Evolutionary conservation across 2,329 filamentous ascomycete genomes (phyloP), one percentile per base, ranked within the genome.

Genomic region (Macroventuria anomochaeta): DNA sequence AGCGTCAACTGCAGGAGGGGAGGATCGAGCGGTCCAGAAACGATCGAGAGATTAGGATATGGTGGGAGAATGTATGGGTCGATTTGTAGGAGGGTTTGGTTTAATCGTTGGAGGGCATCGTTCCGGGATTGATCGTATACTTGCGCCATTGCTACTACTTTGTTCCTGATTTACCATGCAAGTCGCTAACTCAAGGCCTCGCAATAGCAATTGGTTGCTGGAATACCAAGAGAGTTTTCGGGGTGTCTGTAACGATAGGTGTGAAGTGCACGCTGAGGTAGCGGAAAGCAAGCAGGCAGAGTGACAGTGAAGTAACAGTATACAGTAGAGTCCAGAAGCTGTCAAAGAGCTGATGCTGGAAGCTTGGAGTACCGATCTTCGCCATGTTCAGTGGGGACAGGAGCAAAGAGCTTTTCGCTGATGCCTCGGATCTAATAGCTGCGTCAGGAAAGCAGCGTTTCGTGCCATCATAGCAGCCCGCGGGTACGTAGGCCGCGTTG

Each of bases 1-100:
- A 93, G 80, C 0, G 88, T 91, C 42, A 91, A 76, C 55, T 91
- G 85, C 40, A 90, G 80, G 31, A 93, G 81, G 1, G 86, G 85
- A 53, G 88, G 87, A 59, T 90, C 82, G 36, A 84, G 81, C 2
- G 87, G 85, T 1, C 89, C 89, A 46, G 88, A 80, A 25, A 93
- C 81, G 17, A 91, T 74, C 0, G 89, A 82, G 39, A 79, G 65
- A 33, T 72, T 73, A n/a, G 71, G 71, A 21, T 73, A 73, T 23
- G 70, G 70, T n/a, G 70, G 71, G 25, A 73, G 70, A 20, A 68
- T 69, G 31, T 74, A 72, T 1, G 70, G 71, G 40, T 74, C 71
- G 53, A 74, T 73, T 40, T 73, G 70, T 7, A 74, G 67, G 1
- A 74, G 57, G n/a, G 70, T 74, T 55, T 72, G 70, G 40, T 71